Conservation (phyloP, 1,284 basidiomycete species). For the Coniferiporia sulphurascens region DNA sequence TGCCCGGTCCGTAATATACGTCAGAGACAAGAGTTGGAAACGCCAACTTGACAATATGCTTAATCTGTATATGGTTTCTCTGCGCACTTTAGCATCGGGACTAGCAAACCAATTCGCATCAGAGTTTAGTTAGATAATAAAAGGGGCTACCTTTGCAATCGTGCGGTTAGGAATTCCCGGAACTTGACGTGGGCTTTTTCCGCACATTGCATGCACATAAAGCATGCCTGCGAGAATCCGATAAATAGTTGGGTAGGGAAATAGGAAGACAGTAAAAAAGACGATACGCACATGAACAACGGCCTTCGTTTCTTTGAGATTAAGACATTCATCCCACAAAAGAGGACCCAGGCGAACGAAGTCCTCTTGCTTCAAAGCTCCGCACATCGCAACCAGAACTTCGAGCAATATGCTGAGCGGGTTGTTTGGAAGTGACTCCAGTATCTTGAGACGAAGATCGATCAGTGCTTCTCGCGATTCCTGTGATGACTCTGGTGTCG, state of each 20-base stretch:
- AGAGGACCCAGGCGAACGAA: conserved; percentile 43
- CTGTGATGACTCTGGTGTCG: conserved; percentile 20
- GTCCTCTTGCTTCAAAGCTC: conserved; percentile 44
- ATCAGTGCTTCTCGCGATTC: conserved; percentile 28
- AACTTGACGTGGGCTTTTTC: conserved; percentile 52
- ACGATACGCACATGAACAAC: conserved; percentile 46
- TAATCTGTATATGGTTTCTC: conserved; percentile 48
- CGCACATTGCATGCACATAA: conserved; percentile 66
- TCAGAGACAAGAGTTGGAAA: conserved; percentile 58
- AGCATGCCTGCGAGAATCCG: conserved; percentile 44
- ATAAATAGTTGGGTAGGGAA: not conserved
- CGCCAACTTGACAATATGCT: conserved; percentile 56
- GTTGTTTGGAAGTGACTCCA: conserved; percentile 42
- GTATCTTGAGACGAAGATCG: conserved; percentile 32
- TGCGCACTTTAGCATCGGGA: conserved; percentile 39
- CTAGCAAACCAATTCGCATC: conserved; percentile 28
- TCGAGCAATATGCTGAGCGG: conserved; percentile 45
- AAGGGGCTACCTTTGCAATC: conserved; percentile 4
- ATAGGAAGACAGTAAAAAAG: conserved; percentile 11
- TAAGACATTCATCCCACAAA: conserved; percentile 54
- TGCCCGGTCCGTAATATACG: conserved; percentile 51
- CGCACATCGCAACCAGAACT: conserved; percentile 56
- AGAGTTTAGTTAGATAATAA: not conserved
- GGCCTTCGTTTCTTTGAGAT: conserved; percentile 35
- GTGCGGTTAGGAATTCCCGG: conserved; percentile 26